A percentile compares a stretch with the other conserved stretches of the same genome.
These are phyloP conservation scores for Priceomyces castillae DNA, from an alignment of 805 yeast species.

Conservation along the genomic window DNA sequence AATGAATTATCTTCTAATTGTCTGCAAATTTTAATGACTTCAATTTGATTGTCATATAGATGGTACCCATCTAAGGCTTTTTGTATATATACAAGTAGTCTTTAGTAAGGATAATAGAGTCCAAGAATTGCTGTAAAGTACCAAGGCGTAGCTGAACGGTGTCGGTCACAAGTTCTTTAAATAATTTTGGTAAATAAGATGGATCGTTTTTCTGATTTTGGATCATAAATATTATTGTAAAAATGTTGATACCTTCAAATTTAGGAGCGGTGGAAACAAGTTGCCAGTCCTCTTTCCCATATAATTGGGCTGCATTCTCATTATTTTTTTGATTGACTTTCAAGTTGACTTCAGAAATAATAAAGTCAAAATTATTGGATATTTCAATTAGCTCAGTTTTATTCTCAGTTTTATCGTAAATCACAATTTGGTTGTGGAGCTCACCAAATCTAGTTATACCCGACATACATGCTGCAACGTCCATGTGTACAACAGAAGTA, in stretches of 20 bases:
- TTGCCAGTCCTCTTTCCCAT: conserved; percentile 20
- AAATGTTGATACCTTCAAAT: conserved; percentile 18
- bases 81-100: conserved; percentile 31
- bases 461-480: conserved; percentile 80
- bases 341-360: conserved; percentile 27
- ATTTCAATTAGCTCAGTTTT: conserved; percentile 24
- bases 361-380: conserved; percentile 30
- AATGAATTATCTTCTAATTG: conserved; percentile 10
- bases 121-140: conserved; percentile 12
- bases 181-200: conserved; percentile 5
- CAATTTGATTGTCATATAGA: too few species aligned
- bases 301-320: conserved; percentile 1
- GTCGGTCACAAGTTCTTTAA: conserved; percentile 11
- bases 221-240: conserved; percentile 14
- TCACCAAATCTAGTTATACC: conserved; percentile 80
- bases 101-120: conserved; percentile 16
- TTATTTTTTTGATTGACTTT: conserved; percentile 1
- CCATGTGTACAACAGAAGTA: conserved; percentile 58
- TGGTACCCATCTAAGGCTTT: conserved; percentile 12
- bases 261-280: conserved; percentile 19
- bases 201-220: conserved; percentile 7
- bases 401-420: conserved; percentile 80
- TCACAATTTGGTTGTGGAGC: conserved; percentile 31
- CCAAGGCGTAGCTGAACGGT: conserved; percentile 7
- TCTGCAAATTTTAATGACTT: conserved; percentile 6